Conservation (phyloP, 805 yeast species). For the Zygoascus tannicola region DNA sequence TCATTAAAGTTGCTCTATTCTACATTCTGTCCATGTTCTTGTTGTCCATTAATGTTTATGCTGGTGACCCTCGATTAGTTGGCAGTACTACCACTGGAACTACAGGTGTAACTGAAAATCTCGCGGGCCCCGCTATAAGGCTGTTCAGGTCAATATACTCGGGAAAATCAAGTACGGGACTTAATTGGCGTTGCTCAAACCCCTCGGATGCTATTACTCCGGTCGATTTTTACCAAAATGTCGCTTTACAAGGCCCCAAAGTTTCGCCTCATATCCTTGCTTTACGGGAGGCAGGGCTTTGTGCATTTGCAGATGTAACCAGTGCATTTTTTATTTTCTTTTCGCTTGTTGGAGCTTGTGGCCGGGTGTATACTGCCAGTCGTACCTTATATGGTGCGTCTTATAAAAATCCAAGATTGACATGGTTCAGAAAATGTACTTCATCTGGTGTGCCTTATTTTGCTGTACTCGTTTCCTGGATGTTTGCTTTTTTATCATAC, state of each 20-base stretch:
- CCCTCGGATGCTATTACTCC: not conserved
- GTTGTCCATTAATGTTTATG: slow-evolving; percentile 61
- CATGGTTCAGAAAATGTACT: slow-evolving; percentile 49
- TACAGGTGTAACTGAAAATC: too few relatives aligned
- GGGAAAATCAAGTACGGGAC: not conserved
- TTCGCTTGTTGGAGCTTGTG: slow-evolving; percentile 48
- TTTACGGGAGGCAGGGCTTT: slow-evolving; percentile 41
- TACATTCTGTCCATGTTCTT: slow-evolving; percentile 59
- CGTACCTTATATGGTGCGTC: slow-evolving; percentile 44
- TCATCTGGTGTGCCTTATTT: slow-evolving; percentile 62
- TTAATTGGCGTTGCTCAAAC: not conserved
- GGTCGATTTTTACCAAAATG: not conserved
- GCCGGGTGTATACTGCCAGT: slow-evolving; percentile 53
- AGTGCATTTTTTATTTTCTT: slow-evolving; percentile 46
- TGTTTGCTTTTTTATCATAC: slow-evolving; percentile 52
- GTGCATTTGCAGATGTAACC: slow-evolving; percentile 41
- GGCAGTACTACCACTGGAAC: not conserved
- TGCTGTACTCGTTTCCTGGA: slow-evolving; percentile 55
- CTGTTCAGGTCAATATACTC: not conserved
- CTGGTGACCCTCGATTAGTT: slow-evolving; percentile 53
- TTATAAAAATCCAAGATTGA: slow-evolving; percentile 52
- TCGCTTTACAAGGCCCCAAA: slow-evolving; percentile 13
- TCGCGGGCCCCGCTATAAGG: not conserved
- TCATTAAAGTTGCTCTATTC: slow-evolving; percentile 57
- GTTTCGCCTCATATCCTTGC: slow-evolving; percentile 43